Evolutionary conservation across 805 yeast species (phyloP).

Genomic region (Brettanomyces nanus): DNA sequence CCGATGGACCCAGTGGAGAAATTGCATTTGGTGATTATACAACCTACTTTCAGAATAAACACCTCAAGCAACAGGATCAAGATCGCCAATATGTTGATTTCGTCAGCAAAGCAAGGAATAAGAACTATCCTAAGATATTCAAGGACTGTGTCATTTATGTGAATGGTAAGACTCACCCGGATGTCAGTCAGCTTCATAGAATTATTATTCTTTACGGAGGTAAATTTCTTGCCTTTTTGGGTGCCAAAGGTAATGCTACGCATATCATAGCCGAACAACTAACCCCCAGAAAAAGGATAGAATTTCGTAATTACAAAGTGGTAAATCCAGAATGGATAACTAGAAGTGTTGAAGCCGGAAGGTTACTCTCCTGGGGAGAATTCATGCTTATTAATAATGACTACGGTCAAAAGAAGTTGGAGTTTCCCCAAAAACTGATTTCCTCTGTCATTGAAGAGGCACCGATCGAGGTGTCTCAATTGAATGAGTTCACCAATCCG

Average conservation of each 20-base stretch:
- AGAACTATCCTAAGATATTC: conserved; percentile 39
- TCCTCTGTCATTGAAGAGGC: conserved; percentile 2
- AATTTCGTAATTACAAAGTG: conserved; percentile 62
- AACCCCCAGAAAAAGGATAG: conserved; percentile 66
- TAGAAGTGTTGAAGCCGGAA: conserved; percentile 45
- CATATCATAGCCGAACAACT: conserved; percentile 76
- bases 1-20: neutral
- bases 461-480: conserved; percentile 6
- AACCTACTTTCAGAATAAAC: conserved; percentile 57
- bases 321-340: conserved; percentile 79
- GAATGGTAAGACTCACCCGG: conserved; percentile 85
- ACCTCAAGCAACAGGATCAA: conserved; percentile 49
- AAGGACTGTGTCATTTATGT: conserved; percentile 60
- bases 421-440: conserved; percentile 11
- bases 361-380: conserved; percentile 60
- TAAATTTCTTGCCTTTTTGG: conserved; percentile 54
- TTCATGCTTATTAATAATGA: conserved; percentile 46
- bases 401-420: conserved; percentile 44
- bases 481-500: conserved; percentile 9
- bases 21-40: conserved; percentile 58
- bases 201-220: conserved; percentile 79
- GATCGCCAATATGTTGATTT: conserved; percentile 44
- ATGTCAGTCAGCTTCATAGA: conserved; percentile 63
- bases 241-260: conserved; percentile 66
- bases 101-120: conserved; percentile 31